phyloP scores from a whole-genome alignment of 2,329 filamentous ascomycete species.

The Xylogone sp. region DNA sequence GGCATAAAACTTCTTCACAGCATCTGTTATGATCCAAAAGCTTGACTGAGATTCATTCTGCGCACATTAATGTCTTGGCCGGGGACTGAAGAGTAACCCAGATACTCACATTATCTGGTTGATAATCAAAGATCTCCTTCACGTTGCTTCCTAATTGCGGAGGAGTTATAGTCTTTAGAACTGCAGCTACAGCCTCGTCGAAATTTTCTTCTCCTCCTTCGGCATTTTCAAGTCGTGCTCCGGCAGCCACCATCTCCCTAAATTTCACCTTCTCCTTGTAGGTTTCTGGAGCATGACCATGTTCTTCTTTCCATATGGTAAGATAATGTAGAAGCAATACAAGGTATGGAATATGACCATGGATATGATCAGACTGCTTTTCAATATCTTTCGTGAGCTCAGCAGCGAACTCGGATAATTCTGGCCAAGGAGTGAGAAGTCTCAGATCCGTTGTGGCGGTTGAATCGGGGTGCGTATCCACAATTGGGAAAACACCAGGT shows the following conservation, averaged over 20 bases:
- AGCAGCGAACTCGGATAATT: conserved; percentile 64
- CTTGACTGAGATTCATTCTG: conserved; percentile 49
- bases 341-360: conserved; percentile 89
- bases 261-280: conserved; percentile 89
- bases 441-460: conserved; percentile 82
- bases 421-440: conserved; percentile 80
- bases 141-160: conserved; percentile 66
- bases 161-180: conserved; percentile 78
- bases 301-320: conserved; percentile 73
- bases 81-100: conserved; percentile 30
- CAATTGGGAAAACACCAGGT: conserved; percentile 79
- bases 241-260: conserved; percentile 62
- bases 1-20: conserved; percentile 72
- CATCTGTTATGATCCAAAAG: conserved; percentile 88
- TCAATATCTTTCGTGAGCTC: conserved; percentile 68
- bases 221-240: conserved; percentile 65
- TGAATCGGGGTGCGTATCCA: conserved; percentile 92
- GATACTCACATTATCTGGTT: conserved; percentile 46
- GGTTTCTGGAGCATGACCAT: conserved; percentile 62
- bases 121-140: conserved; percentile 73
- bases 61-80: background rate
- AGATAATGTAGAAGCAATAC: conserved; percentile 80
- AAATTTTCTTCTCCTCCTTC: conserved; percentile 97
- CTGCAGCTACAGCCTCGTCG: conserved; percentile 83
- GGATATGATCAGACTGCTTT: conserved; percentile 69